Evolutionary conservation across 2,329 filamentous ascomycete genomes (phyloP).

Genomic region (Madurella mycetomatis): DNA sequence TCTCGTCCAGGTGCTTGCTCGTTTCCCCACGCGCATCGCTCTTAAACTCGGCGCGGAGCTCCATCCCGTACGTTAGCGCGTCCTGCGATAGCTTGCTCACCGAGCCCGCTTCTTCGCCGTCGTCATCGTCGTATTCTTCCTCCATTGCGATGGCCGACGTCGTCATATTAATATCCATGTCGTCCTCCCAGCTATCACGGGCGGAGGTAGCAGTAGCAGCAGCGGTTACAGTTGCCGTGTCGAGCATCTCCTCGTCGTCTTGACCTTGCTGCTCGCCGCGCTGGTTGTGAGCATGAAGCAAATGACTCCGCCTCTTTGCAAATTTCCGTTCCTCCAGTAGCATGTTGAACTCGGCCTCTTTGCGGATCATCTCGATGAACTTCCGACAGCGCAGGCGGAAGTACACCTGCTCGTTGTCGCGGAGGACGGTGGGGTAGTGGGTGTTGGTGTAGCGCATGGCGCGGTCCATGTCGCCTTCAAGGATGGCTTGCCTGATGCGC

Average conservation of each 20-base stretch:
- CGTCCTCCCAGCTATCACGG: conserved; percentile 42
- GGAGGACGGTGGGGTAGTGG: conserved; percentile 76
- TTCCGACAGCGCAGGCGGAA: conserved; percentile 86
- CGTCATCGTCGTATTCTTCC: conserved; percentile 40
- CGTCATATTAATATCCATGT: conserved; percentile 42
- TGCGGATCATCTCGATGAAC: conserved; percentile 90
- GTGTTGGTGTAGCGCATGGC: conserved; percentile 76
- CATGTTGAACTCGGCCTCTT: conserved; percentile 60
- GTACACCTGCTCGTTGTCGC: conserved; percentile 75
- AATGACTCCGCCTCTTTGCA: not conserved
- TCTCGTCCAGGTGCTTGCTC: conserved; percentile 70
- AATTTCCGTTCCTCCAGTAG: conserved; percentile 37
- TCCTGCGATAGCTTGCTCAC: conserved; percentile 54
- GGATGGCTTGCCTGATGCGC: conserved; percentile 82
- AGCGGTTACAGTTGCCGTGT: conserved; percentile 46
- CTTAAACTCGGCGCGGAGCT: conserved; percentile 71
- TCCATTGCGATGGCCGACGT: not conserved
- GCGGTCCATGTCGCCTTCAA: conserved; percentile 87
- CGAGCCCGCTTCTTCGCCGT: conserved; percentile 28
- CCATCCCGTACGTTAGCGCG: conserved; percentile 74
- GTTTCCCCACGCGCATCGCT: conserved; percentile 67
- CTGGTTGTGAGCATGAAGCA: too few species aligned
- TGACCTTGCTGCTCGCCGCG: conserved; percentile 11
- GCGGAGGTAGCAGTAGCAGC: conserved; percentile 18
- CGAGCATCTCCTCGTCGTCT: conserved; percentile 51